phyloP scores from a whole-genome alignment of 2,329 filamentous ascomycete species.

The Lachnellula cervina region DNA sequence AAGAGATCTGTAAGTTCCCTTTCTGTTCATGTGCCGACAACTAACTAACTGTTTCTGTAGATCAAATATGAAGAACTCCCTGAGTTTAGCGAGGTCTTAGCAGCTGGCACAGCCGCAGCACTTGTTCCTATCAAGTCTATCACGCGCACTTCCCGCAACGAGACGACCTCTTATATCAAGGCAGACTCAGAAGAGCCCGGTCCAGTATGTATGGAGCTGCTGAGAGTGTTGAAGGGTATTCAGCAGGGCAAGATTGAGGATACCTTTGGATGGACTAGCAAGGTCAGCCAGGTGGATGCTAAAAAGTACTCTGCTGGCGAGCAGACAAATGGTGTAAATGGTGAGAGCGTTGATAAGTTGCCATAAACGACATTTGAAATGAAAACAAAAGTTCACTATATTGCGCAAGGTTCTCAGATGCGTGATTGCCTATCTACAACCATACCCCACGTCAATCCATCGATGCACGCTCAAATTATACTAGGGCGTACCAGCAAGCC shows the following conservation, averaged over 20 bases:
- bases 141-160: slow-evolving; percentile 54
- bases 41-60: slow-evolving; percentile 33
- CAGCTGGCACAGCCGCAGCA: slow-evolving; percentile 85
- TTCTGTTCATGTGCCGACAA: background rate
- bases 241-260: slow-evolving; percentile 79
- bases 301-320: slow-evolving; percentile 23
- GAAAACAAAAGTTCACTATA: no score
- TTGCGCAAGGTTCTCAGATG: no score
- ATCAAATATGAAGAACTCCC: slow-evolving; percentile 59
- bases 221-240: slow-evolving; percentile 75
- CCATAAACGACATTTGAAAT: background rate
- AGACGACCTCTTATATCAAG: slow-evolving; percentile 53
- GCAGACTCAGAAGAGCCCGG: slow-evolving; percentile 63
- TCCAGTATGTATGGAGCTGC: slow-evolving; percentile 64
- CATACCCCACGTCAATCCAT: no score
- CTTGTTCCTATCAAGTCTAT: slow-evolving; percentile 91
- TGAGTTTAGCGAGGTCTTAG: slow-evolving; percentile 73
- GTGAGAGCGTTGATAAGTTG: slow-evolving; percentile 13
- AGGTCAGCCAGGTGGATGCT: slow-evolving; percentile 26
- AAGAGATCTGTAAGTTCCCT: slow-evolving; percentile 53
- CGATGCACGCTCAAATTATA: no score
- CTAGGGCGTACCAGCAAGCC: no score
- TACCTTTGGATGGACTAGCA: slow-evolving; percentile 33
- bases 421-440: no score
- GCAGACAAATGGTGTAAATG: slow-evolving; percentile 20